Conservation (phyloP, 768 basidiomycete species). For the Boletellus emodensis region DNA sequence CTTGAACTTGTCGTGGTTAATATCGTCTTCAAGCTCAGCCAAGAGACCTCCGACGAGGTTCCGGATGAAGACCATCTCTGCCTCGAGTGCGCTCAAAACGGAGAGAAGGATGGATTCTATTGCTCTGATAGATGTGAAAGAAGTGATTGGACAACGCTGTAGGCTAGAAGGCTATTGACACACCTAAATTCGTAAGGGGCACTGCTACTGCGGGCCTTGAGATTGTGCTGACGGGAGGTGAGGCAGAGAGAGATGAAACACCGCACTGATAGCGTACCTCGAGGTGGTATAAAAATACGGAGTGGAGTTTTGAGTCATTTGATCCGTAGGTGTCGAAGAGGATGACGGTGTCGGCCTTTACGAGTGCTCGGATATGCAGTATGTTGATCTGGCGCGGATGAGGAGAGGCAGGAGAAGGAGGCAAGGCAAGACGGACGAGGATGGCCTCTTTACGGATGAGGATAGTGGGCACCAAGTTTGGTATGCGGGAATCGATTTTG, state of each 20-base stretch:
- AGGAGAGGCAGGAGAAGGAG: constrained; percentile 7
- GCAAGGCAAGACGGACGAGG: constrained; percentile 50
- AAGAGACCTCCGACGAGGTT: constrained; percentile 86
- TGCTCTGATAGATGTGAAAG: constrained; percentile 52
- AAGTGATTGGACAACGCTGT: constrained; percentile 7
- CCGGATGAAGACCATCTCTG: constrained; percentile 93
- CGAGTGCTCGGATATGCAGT: constrained; percentile 89
- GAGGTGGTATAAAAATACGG: constrained; percentile 82
- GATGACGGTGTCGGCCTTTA: constrained; percentile 88
- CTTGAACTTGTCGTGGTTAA: constrained; percentile 93
- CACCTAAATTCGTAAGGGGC: constrained; percentile 89
- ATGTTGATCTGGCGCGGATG: constrained; percentile 67
- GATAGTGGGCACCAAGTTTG: constrained; percentile 93
- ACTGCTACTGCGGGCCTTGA: constrained; percentile 64
- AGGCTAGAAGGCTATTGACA: constrained; percentile 16
- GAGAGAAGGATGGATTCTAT: constrained; percentile 91
- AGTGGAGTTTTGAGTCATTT: constrained; percentile 79
- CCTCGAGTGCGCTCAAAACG: constrained; percentile 88
- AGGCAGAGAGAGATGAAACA: constrained; percentile 5
- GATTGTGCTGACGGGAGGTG: constrained; percentile 60
- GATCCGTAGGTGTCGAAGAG: constrained; percentile 93
- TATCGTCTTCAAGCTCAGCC: constrained; percentile 91
- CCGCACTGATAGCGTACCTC: constrained; percentile 48
- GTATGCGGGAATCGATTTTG: constrained; percentile 92
- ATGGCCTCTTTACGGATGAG: constrained; percentile 85